These are phyloP conservation scores for Brettanomyces bruxellensis DNA, from an alignment of 805 yeast genomes.

Conservation along the genomic window DNA sequence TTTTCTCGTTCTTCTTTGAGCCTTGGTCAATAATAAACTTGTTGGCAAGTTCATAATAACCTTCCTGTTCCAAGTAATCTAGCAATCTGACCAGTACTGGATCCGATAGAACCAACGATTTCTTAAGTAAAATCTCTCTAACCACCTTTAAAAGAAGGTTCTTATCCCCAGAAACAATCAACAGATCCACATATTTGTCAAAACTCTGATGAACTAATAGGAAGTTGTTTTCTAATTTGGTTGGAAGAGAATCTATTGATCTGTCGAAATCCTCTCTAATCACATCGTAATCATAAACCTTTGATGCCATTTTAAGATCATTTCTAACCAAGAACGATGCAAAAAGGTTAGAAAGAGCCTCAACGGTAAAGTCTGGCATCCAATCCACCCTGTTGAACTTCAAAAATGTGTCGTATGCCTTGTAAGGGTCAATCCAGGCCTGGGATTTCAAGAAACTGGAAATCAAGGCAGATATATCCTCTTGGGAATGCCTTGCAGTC, in stretches of 20 bases:
- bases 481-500: constrained; percentile 4
- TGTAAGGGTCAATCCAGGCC: constrained; percentile 15
- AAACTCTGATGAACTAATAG: constrained; percentile 12
- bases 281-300: constrained; percentile 24
- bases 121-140: constrained; percentile 23
- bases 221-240: constrained; percentile 8
- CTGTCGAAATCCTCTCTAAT: constrained; percentile 25
- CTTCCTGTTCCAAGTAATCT: constrained; percentile 14
- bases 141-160: constrained; percentile 18
- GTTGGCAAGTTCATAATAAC: constrained; percentile 13
- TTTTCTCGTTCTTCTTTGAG: constrained; percentile 12
- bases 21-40: constrained; percentile 24
- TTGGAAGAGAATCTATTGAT: constrained; percentile 6
- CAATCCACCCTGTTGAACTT: constrained; percentile 22
- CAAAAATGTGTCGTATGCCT: constrained; percentile 17
- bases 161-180: constrained; percentile 14
- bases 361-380: constrained; percentile 27
- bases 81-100: constrained; percentile 16
- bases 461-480: constrained; percentile 13
- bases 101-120: constrained; percentile 17
- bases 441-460: constrained; percentile 22
- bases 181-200: constrained; percentile 13
- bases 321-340: constrained; percentile 14
- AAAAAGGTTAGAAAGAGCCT: constrained; percentile 17
- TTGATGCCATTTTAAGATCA: constrained; percentile 16